Base-by-base conservation (phyloP, 257 asterid species). In the Eucommia ulmoides region DNA sequence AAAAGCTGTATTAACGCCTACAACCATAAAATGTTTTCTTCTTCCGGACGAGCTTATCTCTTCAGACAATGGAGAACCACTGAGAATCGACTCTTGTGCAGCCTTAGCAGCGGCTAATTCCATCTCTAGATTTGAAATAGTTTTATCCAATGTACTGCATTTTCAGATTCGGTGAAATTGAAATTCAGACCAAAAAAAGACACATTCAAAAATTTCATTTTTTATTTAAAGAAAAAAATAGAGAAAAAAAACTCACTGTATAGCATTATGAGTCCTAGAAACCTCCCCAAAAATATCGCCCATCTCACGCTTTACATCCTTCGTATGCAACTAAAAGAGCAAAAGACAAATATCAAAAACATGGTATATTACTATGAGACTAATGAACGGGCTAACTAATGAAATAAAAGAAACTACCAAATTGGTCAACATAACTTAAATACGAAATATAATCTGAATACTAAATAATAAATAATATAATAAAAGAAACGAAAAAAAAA, bases 1-100 rank as follows among this genome's bases (percentile, higher is more conserved):
- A 65, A 88, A 88, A 5, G 95, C 97, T 1, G 97, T 88, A 35
- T 88, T 88, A 17, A 88, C 58, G 45, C 97, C 95, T 33, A 88
- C 63, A 19, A 88, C 94, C 88, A 83, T 68, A 48, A 84, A 73
- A 53, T 82, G 76, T 50, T 88, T 88, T 58, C 79, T 70, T 54
- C 47, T 75, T 22, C 41, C 1, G 75, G 63, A 41, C 57, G 77
- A 44, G 53, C 60, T 67, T 33, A 51, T 57, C 22, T 74, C 68
- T 65, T 75, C 82, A 6, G 96, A 79, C 26, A 59, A 47, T 45
- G 96, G 95, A 52, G 95, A 64, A 55, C 83, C 93, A 41, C 64
- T 77, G 41, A 79, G 64, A 54, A 83, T 74, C 1, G 93, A 87
- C 26, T 72, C 83, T 1, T 87, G 96, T 20, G 83, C 79, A 22